Evolutionary conservation across 2,329 filamentous ascomycete species (phyloP).

Genomic region (Fusarium ramigenum): DNA sequence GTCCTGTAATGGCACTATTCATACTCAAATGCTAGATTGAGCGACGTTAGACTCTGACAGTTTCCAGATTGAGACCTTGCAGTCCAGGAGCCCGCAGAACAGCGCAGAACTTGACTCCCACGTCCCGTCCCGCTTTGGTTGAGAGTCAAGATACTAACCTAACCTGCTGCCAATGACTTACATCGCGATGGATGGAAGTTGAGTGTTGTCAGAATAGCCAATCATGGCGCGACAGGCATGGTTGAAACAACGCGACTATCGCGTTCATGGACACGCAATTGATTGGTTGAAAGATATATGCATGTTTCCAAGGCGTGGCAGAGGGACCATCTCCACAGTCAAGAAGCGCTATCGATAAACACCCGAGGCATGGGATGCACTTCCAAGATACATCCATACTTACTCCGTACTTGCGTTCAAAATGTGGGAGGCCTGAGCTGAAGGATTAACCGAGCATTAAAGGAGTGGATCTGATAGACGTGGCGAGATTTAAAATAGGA

Average conservation of each 20-base stretch:
- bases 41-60: constrained; percentile 1
- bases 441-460: constrained; percentile 4
- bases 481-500: neutral
- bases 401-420: neutral
- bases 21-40: neutral
- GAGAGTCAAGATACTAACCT: neutral
- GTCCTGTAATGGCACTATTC: constrained; percentile 17
- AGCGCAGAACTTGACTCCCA: neutral
- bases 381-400: neutral
- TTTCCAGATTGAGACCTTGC: constrained; percentile 9
- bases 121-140: neutral
- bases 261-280: constrained; percentile 33
- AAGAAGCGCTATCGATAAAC: constrained; percentile 45
- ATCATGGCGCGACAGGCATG: constrained; percentile 26
- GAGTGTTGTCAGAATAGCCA: constrained; percentile 7
- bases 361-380: constrained; percentile 22
- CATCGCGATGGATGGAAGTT: constrained; percentile 10
- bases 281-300: constrained; percentile 36
- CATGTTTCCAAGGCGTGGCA: constrained; percentile 31
- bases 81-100: neutral
- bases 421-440: constrained; percentile 22
- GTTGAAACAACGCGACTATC: constrained; percentile 40
- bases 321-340: constrained; percentile 16
- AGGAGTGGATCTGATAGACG: neutral
- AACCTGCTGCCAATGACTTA: neutral